Conservation (phyloP, 2,329 filamentous ascomycete species). For the Beauveria caledonica region DNA sequence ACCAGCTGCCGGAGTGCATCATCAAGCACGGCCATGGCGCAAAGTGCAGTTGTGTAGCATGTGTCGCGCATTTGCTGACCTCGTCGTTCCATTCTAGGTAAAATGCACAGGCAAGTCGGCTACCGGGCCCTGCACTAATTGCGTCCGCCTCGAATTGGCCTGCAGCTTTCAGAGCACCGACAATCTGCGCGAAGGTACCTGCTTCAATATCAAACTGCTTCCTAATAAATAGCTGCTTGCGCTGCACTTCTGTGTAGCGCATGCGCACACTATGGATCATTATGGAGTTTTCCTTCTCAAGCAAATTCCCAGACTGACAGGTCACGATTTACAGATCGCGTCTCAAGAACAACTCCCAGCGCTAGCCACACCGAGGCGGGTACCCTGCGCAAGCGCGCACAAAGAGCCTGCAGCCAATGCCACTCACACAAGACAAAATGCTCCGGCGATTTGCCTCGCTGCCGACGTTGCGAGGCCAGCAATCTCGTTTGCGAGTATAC, state of each 20-base stretch:
- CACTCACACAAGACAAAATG: conserved; percentile 36
- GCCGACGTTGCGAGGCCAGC: conserved; percentile 28
- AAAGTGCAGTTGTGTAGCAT: background rate
- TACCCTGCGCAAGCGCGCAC: conserved; percentile 32
- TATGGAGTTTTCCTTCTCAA: background rate
- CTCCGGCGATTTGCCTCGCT: conserved; percentile 32
- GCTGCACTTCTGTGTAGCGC: background rate
- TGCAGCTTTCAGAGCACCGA: conserved; percentile 26
- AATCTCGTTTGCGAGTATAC: conserved; percentile 33
- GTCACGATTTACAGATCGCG: conserved; percentile 17
- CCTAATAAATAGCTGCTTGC: background rate
- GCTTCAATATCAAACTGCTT: background rate
- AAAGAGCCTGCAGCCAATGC: conserved; percentile 34
- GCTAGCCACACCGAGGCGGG: conserved; percentile 34
- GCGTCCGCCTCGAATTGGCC: conserved; percentile 26
- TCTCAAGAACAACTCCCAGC: conserved; percentile 31
- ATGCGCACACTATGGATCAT: background rate
- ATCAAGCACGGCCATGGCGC: background rate
- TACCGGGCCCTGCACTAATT: conserved; percentile 30
- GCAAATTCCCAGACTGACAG: background rate
- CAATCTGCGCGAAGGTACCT: conserved; percentile 17
- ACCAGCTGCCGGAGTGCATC: background rate
- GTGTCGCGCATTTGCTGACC: background rate
- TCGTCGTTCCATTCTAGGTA: conserved; percentile 23
- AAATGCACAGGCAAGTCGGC: conserved; percentile 32